Evolutionary conservation across 192 early-diverging fungal species (phyloP).

Genomic region (Rhizoclosmatium globosum): DNA sequence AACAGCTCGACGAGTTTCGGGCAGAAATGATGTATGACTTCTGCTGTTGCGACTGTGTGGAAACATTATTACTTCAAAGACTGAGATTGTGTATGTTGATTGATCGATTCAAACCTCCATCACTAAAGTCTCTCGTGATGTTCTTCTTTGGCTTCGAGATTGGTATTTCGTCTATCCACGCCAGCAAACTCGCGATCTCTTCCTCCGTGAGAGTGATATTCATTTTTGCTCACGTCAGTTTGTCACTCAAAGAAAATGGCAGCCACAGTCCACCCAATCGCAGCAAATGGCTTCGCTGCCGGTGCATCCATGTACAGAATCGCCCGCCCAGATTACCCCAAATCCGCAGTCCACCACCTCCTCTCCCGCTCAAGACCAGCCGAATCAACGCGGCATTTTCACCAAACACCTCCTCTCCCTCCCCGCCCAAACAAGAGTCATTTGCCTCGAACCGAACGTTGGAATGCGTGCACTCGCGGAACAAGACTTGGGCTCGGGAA

Average conservation of each 20-base stretch:
- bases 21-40: conserved; percentile 58
- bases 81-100: background rate
- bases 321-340: conserved; percentile 28
- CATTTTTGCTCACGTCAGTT: conserved; percentile 12
- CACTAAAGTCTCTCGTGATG: conserved; percentile 62
- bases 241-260: too few relatives aligned
- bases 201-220: conserved; percentile 35
- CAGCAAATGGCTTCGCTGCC: conserved; percentile 30
- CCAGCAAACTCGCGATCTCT: conserved; percentile 45
- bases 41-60: conserved; percentile 54
- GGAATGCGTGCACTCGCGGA: background rate
- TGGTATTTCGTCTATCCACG: conserved; percentile 63
- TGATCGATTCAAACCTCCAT: conserved; percentile 49
- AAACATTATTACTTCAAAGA: too few relatives aligned
- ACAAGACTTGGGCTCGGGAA: background rate
- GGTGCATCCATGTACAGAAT: conserved; percentile 15
- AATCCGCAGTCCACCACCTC: conserved; percentile 12
- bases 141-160: conserved; percentile 61
- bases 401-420: background rate
- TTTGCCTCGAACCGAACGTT: background rate
- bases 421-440: background rate
- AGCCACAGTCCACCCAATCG: background rate
- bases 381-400: conserved; percentile 1
- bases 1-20: conserved; percentile 63
- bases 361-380: background rate